These are phyloP conservation scores for Tetracladium setigerum DNA, from an alignment of 495 filamentous ascomycete species.

Conservation along the genomic window DNA sequence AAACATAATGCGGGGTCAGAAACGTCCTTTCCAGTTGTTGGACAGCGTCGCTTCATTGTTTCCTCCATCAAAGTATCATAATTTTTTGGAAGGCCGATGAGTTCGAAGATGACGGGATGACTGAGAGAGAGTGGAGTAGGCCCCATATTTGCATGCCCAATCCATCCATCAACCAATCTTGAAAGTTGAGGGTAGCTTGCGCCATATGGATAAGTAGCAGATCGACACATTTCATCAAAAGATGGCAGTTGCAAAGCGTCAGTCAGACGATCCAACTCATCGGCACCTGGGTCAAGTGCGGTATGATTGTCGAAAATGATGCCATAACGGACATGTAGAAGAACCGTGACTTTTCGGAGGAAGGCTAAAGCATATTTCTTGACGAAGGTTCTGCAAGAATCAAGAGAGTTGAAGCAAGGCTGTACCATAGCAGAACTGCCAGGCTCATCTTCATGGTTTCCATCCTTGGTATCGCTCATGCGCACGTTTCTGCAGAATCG, in stretches of 20 bases:
- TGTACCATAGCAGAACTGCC: constrained; percentile 4
- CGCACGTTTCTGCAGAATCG: constrained; percentile 11
- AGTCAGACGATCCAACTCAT: constrained; percentile 79
- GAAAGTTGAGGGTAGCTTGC: neutral
- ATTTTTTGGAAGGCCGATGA: constrained; percentile 84
- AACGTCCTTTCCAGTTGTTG: constrained; percentile 82
- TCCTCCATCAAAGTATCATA: constrained; percentile 92
- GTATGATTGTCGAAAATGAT: constrained; percentile 77
- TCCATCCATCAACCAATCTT: constrained; percentile 63
- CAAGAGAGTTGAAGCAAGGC: constrained; percentile 5
- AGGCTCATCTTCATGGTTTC: constrained; percentile 11
- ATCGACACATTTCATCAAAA: constrained; percentile 60
- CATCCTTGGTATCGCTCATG: constrained; percentile 1
- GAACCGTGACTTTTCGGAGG: constrained; percentile 74
- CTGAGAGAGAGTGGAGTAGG: constrained; percentile 21
- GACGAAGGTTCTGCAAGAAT: constrained; percentile 7
- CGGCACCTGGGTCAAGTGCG: constrained; percentile 52
- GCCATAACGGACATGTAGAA: constrained; percentile 82
- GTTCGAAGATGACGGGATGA: constrained; percentile 88
- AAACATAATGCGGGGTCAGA: constrained; percentile 86
- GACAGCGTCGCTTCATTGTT: constrained; percentile 75
- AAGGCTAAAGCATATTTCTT: constrained; percentile 83
- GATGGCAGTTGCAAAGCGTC: constrained; percentile 65
- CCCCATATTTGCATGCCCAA: constrained; percentile 45
- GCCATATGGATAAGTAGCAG: constrained; percentile 33